phyloP scores from a whole-genome alignment of 1,284 basidiomycete genomes.

The Phellinidium pouzarii region DNA sequence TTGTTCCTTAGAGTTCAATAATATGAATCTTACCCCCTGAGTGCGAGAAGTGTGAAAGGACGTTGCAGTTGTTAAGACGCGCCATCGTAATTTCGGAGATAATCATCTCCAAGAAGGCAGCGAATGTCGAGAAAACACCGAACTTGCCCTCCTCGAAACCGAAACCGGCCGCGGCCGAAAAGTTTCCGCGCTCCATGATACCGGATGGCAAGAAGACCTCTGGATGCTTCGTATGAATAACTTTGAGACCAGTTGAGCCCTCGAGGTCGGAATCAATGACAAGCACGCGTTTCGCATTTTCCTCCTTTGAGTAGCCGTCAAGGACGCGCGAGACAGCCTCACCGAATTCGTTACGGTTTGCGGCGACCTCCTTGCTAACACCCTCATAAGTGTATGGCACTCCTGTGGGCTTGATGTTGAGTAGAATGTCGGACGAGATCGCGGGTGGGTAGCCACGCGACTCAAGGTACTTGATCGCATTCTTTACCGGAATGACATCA shows the following conservation, averaged over 20 bases:
- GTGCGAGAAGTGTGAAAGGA: slow-evolving; percentile 83
- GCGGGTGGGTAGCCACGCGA: slow-evolving; percentile 54
- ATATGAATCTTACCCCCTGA: slow-evolving; percentile 60
- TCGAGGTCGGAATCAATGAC: slow-evolving; percentile 86
- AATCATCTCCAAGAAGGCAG: slow-evolving; percentile 84
- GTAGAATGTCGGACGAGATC: slow-evolving; percentile 47
- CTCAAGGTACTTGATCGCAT: slow-evolving; percentile 67
- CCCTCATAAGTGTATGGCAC: slow-evolving; percentile 59
- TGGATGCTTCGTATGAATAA: slow-evolving; percentile 81
- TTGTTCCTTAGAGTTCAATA: too few relatives aligned
- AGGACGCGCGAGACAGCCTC: slow-evolving; percentile 75
- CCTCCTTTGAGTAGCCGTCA: slow-evolving; percentile 67
- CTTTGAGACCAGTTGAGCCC: slow-evolving; percentile 80
- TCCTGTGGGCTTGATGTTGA: slow-evolving; percentile 55
- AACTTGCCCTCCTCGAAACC: slow-evolving; percentile 71
- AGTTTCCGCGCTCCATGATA: slow-evolving; percentile 79
- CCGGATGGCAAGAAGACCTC: slow-evolving; percentile 80
- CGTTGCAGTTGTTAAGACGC: slow-evolving; percentile 77
- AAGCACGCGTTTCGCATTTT: slow-evolving; percentile 73
- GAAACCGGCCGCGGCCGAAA: slow-evolving; percentile 81
- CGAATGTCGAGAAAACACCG: slow-evolving; percentile 82
- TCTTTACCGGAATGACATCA: slow-evolving; percentile 75
- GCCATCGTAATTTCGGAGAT: slow-evolving; percentile 88
- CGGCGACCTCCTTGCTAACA: slow-evolving; percentile 64
- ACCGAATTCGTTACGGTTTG: slow-evolving; percentile 77